phyloP scores from a whole-genome alignment of 768 basidiomycete genomes.

The Boletus insuetus region DNA sequence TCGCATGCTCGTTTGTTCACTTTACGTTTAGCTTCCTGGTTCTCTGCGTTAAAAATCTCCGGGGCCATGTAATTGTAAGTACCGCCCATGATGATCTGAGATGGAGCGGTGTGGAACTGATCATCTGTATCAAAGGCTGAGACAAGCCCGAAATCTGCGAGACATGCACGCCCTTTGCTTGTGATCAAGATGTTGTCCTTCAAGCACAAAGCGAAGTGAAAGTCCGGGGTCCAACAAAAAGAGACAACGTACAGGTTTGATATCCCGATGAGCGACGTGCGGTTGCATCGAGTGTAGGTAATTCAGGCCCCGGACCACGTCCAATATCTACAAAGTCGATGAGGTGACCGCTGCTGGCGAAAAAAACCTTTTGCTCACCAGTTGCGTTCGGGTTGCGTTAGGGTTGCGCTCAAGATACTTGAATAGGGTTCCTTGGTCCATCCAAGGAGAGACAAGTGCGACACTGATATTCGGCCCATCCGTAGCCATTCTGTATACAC shows the following conservation, averaged over 20 bases:
- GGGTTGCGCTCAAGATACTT: constrained; percentile 29
- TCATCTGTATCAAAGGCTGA: constrained; percentile 18
- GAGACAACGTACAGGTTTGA: constrained; percentile 27
- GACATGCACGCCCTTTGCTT: constrained; percentile 38
- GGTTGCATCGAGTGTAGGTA: constrained; percentile 42
- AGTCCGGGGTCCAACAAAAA: neutral
- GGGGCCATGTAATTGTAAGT: constrained; percentile 26
- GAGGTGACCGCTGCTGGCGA: neutral
- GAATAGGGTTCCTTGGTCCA: constrained; percentile 33
- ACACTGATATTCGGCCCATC: constrained; percentile 14
- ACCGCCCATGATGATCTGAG: constrained; percentile 10
- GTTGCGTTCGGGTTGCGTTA: constrained; percentile 20
- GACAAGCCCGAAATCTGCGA: constrained; percentile 49
- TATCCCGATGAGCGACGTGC: constrained; percentile 34
- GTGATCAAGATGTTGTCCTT: constrained; percentile 51
- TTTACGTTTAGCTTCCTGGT: neutral
- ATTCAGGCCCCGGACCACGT: constrained; percentile 41
- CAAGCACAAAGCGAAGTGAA: constrained; percentile 7
- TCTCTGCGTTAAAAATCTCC: constrained; percentile 14
- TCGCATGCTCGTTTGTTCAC: constrained; percentile 34
- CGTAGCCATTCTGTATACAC: constrained; percentile 21
- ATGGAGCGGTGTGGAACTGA: constrained; percentile 7
- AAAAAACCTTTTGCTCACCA: constrained; percentile 28
- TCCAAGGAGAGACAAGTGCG: constrained; percentile 40
- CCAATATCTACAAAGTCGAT: constrained; percentile 34